phyloP scores from a whole-genome alignment of 257 asterid species.

The Hygrophila difformis region DNA sequence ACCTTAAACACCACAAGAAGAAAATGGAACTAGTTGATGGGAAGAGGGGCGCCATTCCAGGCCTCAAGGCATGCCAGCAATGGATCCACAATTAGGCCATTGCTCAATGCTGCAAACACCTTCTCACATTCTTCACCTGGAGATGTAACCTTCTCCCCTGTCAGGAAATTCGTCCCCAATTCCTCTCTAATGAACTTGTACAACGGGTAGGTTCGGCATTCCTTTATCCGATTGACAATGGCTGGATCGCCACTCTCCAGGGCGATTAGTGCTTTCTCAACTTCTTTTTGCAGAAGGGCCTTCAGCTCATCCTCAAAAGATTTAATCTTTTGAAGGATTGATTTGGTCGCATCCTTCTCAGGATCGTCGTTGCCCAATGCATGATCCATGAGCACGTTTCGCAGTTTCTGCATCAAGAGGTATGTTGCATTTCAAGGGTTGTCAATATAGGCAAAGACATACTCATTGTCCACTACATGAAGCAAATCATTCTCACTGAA shows the following conservation, averaged over 20 bases:
- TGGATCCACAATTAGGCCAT: slow-evolving; percentile 11
- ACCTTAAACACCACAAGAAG: no score
- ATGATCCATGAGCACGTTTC: slow-evolving; percentile 14
- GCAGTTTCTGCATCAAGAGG: slow-evolving; percentile 9
- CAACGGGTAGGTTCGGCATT: slow-evolving; percentile 19
- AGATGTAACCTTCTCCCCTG: slow-evolving; percentile 11
- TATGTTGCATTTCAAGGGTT: slow-evolving; percentile 8
- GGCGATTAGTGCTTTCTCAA: slow-evolving; percentile 6
- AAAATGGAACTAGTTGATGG: not conserved
- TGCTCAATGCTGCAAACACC: slow-evolving; percentile 14
- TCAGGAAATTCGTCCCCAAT: slow-evolving; percentile 10
- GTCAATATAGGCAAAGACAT: slow-evolving; percentile 6
- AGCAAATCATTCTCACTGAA: slow-evolving; percentile 9
- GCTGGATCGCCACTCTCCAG: slow-evolving; percentile 13
- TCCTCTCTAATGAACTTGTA: slow-evolving; percentile 17
- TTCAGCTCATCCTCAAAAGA: slow-evolving; percentile 13
- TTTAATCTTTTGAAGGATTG: slow-evolving; percentile 10
- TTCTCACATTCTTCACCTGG: slow-evolving; percentile 13
- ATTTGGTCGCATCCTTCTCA: slow-evolving; percentile 9
- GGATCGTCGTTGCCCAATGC: slow-evolving; percentile 7
- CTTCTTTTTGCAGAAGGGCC: slow-evolving; percentile 10
- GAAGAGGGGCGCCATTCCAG: slow-evolving; percentile 14
- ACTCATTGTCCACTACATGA: slow-evolving; percentile 1
- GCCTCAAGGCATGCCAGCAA: slow-evolving; percentile 3
- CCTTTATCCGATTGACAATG: slow-evolving; percentile 6